Base-by-base conservation (phyloP, 169 alveolate species). In the Babesia divergens region DNA sequence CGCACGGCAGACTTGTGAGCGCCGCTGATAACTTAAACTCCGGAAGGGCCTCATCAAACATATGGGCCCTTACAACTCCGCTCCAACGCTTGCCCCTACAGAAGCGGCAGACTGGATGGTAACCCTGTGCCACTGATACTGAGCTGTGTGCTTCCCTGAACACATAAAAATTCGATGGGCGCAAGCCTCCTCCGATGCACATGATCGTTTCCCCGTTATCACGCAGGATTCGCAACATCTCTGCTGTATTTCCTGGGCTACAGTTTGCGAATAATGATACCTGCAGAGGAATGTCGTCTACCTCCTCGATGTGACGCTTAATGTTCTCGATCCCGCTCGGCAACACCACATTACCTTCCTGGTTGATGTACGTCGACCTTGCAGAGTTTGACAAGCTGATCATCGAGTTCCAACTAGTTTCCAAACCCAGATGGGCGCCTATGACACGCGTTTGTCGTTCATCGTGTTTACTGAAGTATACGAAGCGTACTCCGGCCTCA, bases 331-430 rank as follows among this genome's bases (percentile, higher is more conserved):
- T 79, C 1, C 87, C 87, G 38, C 74, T 79, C 6, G 87, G 87
- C 44, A 79, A 49, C 13, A 79, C 87, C 44, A 66, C 74, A n/a
- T 69, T 72, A 1, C 87, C 87, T 22, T 79, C 87, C 60, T 68
- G 87, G 68, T 79, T 79, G 34, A 79, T 64, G 47, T 44, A 55
- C 6, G 81, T 62, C 7, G 71, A 38, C 42, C 71, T 46, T 50
- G 46, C 82, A 8, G 87, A 79, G 43, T 72, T 49, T 13, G 82
- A 67, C 51, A 90, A 68, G 0, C 90, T 75, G 14, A 90, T 88
- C 91, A 88, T 70, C 8, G 92, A 82, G 75, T 90, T 90, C 94
- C 93, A 90, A 18, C 84, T 83, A 2, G 93, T 88, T 35, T 90
- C 94, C 70, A 84, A 65, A 16, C 94, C 94, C 29, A 90, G 65